Evolutionary conservation across 495 filamentous ascomycete species (phyloP), one percentile per base, ranked within the genome.

Genomic region (Tuber calosporum): DNA sequence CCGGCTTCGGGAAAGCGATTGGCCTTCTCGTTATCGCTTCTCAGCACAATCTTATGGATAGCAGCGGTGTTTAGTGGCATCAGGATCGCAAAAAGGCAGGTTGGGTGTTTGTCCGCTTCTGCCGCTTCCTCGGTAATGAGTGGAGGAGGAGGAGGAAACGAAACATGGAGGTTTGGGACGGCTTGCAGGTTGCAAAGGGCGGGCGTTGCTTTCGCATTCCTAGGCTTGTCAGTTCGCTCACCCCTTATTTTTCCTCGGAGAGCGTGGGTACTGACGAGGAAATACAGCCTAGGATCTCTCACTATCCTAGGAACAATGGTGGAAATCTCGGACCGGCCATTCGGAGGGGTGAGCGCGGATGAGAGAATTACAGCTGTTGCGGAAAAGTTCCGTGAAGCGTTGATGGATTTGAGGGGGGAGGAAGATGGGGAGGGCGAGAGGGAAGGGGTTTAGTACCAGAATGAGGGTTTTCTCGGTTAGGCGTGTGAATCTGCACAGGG

Each of bases 361-460:
- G 68, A 74, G 22, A 78, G 70, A 15, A 77, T 78, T 37, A 73
- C 66, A 4, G 76, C 74, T 70, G 70, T 75, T 1, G 76, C 76
- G 62, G 76, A 78, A 43, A 77, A 78, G 68, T 78, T 78, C 30
- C 58, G 76, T 36, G 76, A 78, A 69, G 76, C 76, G 36, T 62
- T 78, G 58, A 20, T 73, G 41, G 76, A 78, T n/a, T 36, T 77
- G 37, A 73, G 74, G n/a, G 62, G 43, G 20, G 53, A 69, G 68
- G 74, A 73, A 34, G 71, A 36, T 17, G 62, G 34, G 17, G 71
- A 45, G 53, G 72, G 41, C 41, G 62, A 48, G 67, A 76, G 74
- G 38, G 74, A 70, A 30, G 53, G 30, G 53, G 53, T 62, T 62
- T 62, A 62, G 53, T 1, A 26, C n/a, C n/a, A n/a, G n/a, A n/a